Conservation (phyloP, 441 rosid genomes). For the Adansonia grandidieri region DNA sequence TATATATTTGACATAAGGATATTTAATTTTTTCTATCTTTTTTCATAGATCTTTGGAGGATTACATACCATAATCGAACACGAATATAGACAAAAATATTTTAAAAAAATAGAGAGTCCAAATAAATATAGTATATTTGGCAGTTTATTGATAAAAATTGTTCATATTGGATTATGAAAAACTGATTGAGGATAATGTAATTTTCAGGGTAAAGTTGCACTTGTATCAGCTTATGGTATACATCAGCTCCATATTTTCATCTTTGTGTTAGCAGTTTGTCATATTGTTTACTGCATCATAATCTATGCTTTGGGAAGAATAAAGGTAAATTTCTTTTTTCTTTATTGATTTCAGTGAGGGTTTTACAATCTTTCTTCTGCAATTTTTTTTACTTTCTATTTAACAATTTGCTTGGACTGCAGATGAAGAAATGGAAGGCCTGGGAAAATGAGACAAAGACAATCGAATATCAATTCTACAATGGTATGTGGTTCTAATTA, state of each 20-base stretch:
- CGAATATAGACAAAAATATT: too few species aligned
- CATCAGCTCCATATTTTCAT: conserved; percentile 95
- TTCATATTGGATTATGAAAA: not conserved
- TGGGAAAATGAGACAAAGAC: conserved; percentile 95
- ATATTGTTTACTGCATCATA: conserved; percentile 71
- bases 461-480: conserved; percentile 71
- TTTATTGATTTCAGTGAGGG: too few species aligned
- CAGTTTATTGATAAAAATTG: not conserved
- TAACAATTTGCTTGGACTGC: conserved; percentile 27
- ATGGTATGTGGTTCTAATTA: conserved; percentile 50
- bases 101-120: too few species aligned
- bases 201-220: conserved; percentile 75
- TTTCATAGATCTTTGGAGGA: too few species aligned
- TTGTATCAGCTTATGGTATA: conserved; percentile 79
- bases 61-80: too few species aligned
- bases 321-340: conserved; percentile 44
- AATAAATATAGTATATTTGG: not conserved
- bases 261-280: conserved; percentile 81
- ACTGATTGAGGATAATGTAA: not conserved
- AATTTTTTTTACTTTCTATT: not conserved
- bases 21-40: too few species aligned
- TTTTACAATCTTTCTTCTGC: not conserved
- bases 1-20: too few species aligned
- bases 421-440: conserved; percentile 90
- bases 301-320: conserved; percentile 74